Base-by-base conservation (phyloP, 2,329 filamentous ascomycete genomes). In the Cercospora sp. region DNA sequence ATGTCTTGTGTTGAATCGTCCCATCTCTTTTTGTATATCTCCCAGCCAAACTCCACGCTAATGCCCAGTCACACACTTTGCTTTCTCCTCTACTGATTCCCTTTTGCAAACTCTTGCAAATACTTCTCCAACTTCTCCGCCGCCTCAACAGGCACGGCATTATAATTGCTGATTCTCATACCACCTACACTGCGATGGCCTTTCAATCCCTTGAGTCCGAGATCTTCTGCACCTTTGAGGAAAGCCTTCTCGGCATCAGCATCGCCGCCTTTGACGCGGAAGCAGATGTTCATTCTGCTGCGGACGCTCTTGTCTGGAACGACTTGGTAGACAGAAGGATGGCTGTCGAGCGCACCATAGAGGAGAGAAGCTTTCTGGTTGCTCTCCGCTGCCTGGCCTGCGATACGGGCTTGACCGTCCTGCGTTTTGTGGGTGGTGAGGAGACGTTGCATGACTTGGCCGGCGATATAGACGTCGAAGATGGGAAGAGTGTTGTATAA, bases 401-500 rank as follows among this genome's bases (percentile, higher is more conserved):
- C 84, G 5, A 96, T 90, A 76, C 90, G 92, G 69, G 85, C 81
- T 72, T 89, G 80, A 2, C 88, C 85, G 28, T 55, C 63, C 3
- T 69, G 66, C 7, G 72, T 64, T 10, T 71, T 66, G 79, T 87
- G 91, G 0, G 83, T 86, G 18, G 82, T 77, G 13, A 97, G 84
- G 0, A 97, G 86, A 71, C 87, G 89, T 77, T 91, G 88, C 77
- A 98, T 89, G 62, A 98, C 94, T 78, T 92, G 89, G n/a, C 93
- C 93, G 16, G 92, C 92, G 64, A 97, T 88, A 83, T 90, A 98
- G 43, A 97, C 91, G 79, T 94, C 94, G 76, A 98, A 97, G 76
- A 98, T 97, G 76, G 92, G 94, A 10, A 98, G 83, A 0, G 94
- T 98, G 81, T 98, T 98, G 84, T 98, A 98, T 30, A 98, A 85